A percentile compares a stretch with the other conserved stretches of the same genome.
Evolutionary conservation across 345 rosid genomes (phyloP).

Genomic region (Boechera stricta): DNA sequence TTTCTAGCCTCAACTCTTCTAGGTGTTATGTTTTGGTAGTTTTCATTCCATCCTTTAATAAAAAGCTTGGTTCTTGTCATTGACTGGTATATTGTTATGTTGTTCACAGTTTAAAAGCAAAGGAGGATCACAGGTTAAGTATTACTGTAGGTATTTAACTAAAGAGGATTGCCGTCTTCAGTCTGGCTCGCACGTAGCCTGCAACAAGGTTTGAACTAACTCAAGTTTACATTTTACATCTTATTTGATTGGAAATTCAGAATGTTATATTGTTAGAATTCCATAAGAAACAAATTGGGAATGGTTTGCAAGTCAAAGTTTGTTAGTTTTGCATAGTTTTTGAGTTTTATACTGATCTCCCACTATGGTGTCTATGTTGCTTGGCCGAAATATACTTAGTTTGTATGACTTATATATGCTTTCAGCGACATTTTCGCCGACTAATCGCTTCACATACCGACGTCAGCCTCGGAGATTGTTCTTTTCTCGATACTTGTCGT

Average conservation of each 20-base stretch:
- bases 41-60: not conserved
- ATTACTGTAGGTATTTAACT: slow-evolving; percentile 87
- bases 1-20: slow-evolving; percentile 24
- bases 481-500: slow-evolving; percentile 99
- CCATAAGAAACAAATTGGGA: not conserved
- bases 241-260: not conserved
- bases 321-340: not conserved
- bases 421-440: slow-evolving; percentile 94
- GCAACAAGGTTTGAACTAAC: slow-evolving; percentile 74
- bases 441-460: slow-evolving; percentile 97
- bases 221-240: slow-evolving; percentile 3
- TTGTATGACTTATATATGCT: slow-evolving; percentile 5
- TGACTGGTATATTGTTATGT: slow-evolving; percentile 34
- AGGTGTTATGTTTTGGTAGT: slow-evolving; percentile 4
- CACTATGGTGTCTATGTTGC: slow-evolving; percentile 13
- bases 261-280: not conserved
- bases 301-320: not conserved
- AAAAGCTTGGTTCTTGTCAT: not conserved
- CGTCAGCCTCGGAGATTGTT: slow-evolving; percentile 91
- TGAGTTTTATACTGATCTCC: not conserved
- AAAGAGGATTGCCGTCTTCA: slow-evolving; percentile 96
- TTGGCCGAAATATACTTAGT: not conserved
- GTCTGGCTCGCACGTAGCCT: slow-evolving; percentile 77
- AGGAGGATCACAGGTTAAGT: slow-evolving; percentile 98
- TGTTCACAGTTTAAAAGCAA: slow-evolving; percentile 84